Conservation (phyloP, 2,329 filamentous ascomycete genomes). For the Verticillium klebahnii region DNA sequence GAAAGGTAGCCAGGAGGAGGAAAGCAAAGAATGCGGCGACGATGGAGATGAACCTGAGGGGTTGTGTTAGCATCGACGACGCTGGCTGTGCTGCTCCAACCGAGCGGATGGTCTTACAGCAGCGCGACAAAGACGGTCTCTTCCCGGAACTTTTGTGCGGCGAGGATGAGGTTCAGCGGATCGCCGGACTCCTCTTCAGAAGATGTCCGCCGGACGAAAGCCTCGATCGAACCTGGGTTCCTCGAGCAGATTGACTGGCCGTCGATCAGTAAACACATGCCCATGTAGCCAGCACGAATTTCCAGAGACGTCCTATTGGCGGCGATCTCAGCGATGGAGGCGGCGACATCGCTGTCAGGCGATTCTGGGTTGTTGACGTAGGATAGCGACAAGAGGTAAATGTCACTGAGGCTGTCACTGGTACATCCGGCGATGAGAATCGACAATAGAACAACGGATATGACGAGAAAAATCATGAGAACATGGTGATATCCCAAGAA, state of each 20-base stretch:
- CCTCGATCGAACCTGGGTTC: conserved; percentile 88
- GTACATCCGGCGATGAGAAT: conserved; percentile 34
- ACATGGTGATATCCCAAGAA: conserved; percentile 77
- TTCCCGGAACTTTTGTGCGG: conserved; percentile 95
- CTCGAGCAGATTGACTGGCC: conserved; percentile 94
- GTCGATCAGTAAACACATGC: conserved; percentile 91
- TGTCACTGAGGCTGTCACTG: conserved; percentile 41
- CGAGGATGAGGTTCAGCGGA: conserved; percentile 94
- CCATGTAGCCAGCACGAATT: conserved; percentile 94
- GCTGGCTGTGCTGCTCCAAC: too few relatives aligned
- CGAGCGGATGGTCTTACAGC: conserved; percentile 55
- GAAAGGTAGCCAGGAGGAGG: conserved; percentile 91
- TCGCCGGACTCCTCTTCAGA: conserved; percentile 40
- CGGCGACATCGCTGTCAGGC: conserved; percentile 77
- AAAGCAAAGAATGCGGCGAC: conserved; percentile 96
- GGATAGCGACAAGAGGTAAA: conserved; percentile 98
- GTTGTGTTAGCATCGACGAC: conserved; percentile 9
- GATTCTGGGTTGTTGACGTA: conserved; percentile 81
- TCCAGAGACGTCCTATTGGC: conserved; percentile 71
- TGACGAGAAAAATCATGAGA: conserved; percentile 92
- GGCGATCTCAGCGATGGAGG: conserved; percentile 85
- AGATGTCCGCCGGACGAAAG: conserved; percentile 68
- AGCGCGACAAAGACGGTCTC: conserved; percentile 98
- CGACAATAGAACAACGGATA: conserved; percentile 94
- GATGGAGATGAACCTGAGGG: conserved; percentile 82